Evolutionary conservation across 2,329 filamentous ascomycete genomes (phyloP).

Genomic region (Colletotrichum liaoningense): DNA sequence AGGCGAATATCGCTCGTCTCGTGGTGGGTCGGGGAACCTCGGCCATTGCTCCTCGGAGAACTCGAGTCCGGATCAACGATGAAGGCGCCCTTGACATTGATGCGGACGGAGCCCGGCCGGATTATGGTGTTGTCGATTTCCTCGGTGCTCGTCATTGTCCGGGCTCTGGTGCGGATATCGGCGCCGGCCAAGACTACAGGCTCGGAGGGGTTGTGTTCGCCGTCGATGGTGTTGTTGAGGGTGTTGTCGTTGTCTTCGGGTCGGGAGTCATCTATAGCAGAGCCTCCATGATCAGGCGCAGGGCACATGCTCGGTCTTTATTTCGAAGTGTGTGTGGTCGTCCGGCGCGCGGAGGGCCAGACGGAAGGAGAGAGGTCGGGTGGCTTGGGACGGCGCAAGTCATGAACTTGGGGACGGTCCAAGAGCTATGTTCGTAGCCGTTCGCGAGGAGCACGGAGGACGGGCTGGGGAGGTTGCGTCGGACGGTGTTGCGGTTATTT

Average conservation of each 20-base stretch:
- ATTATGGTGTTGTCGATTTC: slow-evolving; percentile 72
- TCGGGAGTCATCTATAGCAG: slow-evolving; percentile 27
- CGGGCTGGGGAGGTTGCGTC: slow-evolving; percentile 27
- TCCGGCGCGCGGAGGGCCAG: slow-evolving; percentile 21
- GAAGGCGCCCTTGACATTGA: slow-evolving; percentile 96
- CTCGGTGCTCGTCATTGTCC: slow-evolving; percentile 61
- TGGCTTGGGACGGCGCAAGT: slow-evolving; percentile 27
- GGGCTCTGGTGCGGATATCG: slow-evolving; percentile 30
- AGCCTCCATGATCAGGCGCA: slow-evolving; percentile 31
- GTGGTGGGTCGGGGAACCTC: slow-evolving; percentile 61
- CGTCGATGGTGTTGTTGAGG: background rate
- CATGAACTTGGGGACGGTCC: slow-evolving; percentile 24
- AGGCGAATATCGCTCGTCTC: slow-evolving; percentile 95
- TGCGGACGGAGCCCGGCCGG: slow-evolving; percentile 81
- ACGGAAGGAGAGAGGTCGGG: background rate
- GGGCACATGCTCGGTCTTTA: slow-evolving; percentile 36
- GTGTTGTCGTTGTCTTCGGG: slow-evolving; percentile 18
- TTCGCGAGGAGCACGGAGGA: slow-evolving; percentile 21
- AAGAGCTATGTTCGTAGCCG: slow-evolving; percentile 17
- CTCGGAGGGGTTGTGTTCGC: background rate
- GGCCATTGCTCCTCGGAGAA: slow-evolving; percentile 61
- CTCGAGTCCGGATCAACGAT: slow-evolving; percentile 86
- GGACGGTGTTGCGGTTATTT: background rate
- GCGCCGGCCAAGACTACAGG: slow-evolving; percentile 18
- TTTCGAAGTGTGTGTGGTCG: slow-evolving; percentile 1